Percentiles rank a stretch among this genome's conserved stretches.
Evolutionary conservation across 2,329 filamentous ascomycete genomes (phyloP).

Genomic region (Penicillium freii): DNA sequence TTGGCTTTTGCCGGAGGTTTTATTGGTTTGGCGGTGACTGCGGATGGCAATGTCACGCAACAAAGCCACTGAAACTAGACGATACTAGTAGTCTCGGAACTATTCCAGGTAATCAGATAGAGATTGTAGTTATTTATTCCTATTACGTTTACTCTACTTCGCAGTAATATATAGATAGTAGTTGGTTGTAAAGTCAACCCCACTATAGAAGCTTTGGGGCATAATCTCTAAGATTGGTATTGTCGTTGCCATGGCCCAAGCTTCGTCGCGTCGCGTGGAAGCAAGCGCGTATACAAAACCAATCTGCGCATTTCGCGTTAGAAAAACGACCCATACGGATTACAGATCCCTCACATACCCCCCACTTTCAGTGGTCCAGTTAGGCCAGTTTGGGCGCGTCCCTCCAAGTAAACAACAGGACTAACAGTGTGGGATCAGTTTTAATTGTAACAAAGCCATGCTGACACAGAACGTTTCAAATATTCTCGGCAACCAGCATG

Average conservation of each 20-base stretch:
- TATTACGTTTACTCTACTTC: background rate
- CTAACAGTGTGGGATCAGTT: background rate
- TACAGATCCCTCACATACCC: slow-evolving; percentile 4
- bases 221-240: slow-evolving; percentile 14
- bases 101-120: background rate
- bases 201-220: slow-evolving; percentile 7
- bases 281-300: slow-evolving; percentile 14
- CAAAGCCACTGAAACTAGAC: background rate
- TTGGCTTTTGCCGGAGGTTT: slow-evolving; percentile 4
- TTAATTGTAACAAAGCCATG: slow-evolving; percentile 10
- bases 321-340: background rate
- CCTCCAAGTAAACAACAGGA: slow-evolving; percentile 4
- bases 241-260: slow-evolving; percentile 19
- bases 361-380: slow-evolving; percentile 5
- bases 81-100: background rate
- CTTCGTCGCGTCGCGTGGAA: slow-evolving; percentile 17
- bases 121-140: background rate
- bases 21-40: slow-evolving; percentile 9
- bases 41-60: slow-evolving; percentile 2
- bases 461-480: background rate
- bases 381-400: background rate
- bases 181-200: background rate
- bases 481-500: slow-evolving; percentile 4
- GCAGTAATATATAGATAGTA: background rate
- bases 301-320: slow-evolving; percentile 5